phyloP scores from a whole-genome alignment of 768 basidiomycete genomes.

The Infundibulicybe gibba region DNA sequence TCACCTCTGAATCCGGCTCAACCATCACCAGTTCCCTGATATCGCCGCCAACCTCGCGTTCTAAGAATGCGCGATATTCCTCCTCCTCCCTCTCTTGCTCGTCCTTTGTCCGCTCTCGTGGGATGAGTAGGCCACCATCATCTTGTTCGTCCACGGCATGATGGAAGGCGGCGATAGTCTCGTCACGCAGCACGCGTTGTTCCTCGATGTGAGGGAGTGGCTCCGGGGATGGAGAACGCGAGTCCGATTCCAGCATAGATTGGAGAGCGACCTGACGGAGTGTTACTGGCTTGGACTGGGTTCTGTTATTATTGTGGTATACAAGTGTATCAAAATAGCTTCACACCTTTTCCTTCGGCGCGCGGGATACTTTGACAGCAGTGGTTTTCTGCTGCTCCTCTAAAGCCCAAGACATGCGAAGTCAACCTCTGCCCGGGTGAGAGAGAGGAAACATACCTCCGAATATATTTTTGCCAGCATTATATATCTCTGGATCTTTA shows the following conservation, averaged over 20 bases:
- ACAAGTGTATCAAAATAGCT: background rate
- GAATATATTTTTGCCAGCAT: conserved; percentile 65
- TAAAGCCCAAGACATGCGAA: conserved; percentile 19
- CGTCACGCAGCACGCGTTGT: conserved; percentile 67
- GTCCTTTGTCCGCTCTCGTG: conserved; percentile 73
- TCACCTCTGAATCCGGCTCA: conserved; percentile 25
- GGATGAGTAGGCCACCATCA: conserved; percentile 56
- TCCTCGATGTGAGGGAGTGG: conserved; percentile 66
- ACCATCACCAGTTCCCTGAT: conserved; percentile 65
- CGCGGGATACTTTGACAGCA: conserved; percentile 19
- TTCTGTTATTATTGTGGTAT: background rate
- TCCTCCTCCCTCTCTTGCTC: conserved; percentile 78
- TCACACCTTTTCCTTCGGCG: conserved; percentile 49
- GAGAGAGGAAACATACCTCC: conserved; percentile 49
- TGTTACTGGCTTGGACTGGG: conserved; percentile 67
- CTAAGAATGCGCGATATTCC: conserved; percentile 79
- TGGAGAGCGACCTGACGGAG: conserved; percentile 72
- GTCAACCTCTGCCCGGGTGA: background rate
- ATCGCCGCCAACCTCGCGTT: conserved; percentile 79
- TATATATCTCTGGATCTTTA: conserved; percentile 85
- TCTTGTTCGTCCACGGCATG: conserved; percentile 28
- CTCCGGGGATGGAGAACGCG: conserved; percentile 58
- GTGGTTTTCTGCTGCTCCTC: conserved; percentile 64
- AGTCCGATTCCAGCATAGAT: conserved; percentile 48
- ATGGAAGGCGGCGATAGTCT: conserved; percentile 86